Percentiles rank a stretch among this genome's conserved stretches.
Evolutionary conservation across 495 filamentous ascomycete species (phyloP).

Genomic region (Penicillium goetzii): DNA sequence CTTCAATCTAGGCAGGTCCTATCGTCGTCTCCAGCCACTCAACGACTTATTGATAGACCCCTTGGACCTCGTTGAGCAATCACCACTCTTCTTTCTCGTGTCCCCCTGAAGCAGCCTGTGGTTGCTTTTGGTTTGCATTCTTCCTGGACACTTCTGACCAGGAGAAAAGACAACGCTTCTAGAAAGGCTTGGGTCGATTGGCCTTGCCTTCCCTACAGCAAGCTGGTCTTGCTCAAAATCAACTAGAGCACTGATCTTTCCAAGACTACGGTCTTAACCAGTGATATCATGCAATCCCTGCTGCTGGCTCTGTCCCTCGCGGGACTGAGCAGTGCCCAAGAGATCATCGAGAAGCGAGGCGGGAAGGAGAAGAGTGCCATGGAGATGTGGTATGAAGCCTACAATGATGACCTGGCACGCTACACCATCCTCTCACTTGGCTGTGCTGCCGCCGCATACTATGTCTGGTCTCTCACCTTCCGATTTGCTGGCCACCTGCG

Average conservation of each 20-base stretch:
- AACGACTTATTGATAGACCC: conserved; percentile 11
- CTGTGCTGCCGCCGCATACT: conserved; percentile 51
- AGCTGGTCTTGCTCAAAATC: conserved; percentile 31
- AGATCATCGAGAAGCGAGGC: conserved; percentile 38
- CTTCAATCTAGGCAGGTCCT: conserved; percentile 31
- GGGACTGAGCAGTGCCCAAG: conserved; percentile 34
- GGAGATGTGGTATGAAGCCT: conserved; percentile 35
- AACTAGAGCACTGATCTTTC: background rate
- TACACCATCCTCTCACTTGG: conserved; percentile 53
- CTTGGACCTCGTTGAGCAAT: background rate
- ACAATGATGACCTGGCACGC: conserved; percentile 46
- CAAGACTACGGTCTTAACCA: background rate
- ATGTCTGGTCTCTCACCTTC: conserved; percentile 56
- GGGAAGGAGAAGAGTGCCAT: conserved; percentile 20
- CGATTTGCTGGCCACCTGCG: conserved; percentile 66
- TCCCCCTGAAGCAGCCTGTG: conserved; percentile 23
- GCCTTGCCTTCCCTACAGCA: conserved; percentile 16
- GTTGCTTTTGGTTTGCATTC: conserved; percentile 18
- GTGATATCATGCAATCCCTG: conserved; percentile 19
- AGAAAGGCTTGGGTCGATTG: conserved; percentile 13
- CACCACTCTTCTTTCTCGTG: background rate
- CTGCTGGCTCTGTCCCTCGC: conserved; percentile 33
- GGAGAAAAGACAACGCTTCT: conserved; percentile 5
- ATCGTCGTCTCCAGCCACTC: conserved; percentile 19
- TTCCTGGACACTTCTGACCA: background rate